phyloP scores from a whole-genome alignment of 1,139 yeast genomes.

The Diutina sp. region DNA sequence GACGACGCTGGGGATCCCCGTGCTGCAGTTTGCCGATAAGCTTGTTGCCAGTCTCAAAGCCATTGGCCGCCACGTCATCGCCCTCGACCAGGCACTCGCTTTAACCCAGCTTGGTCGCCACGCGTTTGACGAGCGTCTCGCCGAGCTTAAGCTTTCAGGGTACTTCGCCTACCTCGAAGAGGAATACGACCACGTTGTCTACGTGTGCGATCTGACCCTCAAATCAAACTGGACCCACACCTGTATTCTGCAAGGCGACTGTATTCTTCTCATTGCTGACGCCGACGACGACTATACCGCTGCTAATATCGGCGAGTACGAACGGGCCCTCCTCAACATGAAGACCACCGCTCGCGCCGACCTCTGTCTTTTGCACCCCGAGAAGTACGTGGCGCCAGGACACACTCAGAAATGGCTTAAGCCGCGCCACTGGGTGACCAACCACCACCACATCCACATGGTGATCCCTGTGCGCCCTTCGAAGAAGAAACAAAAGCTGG shows the following conservation, averaged over 20 bases:
- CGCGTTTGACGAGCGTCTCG: slow-evolving; percentile 77
- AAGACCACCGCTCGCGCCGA: slow-evolving; percentile 87
- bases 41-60: slow-evolving; percentile 57
- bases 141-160: slow-evolving; percentile 75
- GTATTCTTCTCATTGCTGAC: slow-evolving; percentile 62
- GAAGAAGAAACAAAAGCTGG: slow-evolving; percentile 9
- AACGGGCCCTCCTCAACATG: slow-evolving; percentile 56
- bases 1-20: slow-evolving; percentile 67
- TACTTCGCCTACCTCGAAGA: slow-evolving; percentile 89
- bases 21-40: slow-evolving; percentile 67
- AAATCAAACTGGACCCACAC: slow-evolving; percentile 86
- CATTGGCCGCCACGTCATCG: slow-evolving; percentile 63
- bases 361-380: slow-evolving; percentile 72
- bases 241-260: slow-evolving; percentile 91
- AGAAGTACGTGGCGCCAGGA: slow-evolving; percentile 72
- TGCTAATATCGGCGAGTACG: slow-evolving; percentile 76
- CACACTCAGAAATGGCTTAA: slow-evolving; percentile 78
- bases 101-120: slow-evolving; percentile 76
- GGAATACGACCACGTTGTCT: slow-evolving; percentile 71
- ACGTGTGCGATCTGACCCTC: slow-evolving; percentile 76
- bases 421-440: slow-evolving; percentile 78
- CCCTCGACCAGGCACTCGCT: slow-evolving; percentile 73
- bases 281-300: slow-evolving; percentile 49
- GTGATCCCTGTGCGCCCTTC: slow-evolving; percentile 12
- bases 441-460: slow-evolving; percentile 84